Conservation (phyloP, 73 alveolate species). For the Stentor coeruleus region DNA sequence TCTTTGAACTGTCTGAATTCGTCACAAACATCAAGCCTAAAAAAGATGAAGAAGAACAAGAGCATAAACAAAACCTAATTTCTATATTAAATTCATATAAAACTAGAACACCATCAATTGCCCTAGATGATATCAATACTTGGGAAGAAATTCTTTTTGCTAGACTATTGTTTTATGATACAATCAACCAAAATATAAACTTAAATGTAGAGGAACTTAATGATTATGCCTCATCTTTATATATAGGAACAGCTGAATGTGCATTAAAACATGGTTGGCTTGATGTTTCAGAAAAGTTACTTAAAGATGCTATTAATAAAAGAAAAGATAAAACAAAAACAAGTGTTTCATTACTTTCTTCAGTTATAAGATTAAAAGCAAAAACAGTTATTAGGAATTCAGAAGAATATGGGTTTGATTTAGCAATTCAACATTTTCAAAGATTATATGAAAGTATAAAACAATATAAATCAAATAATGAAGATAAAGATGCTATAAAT, state of each 20-base stretch:
- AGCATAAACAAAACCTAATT: constrained; percentile 48
- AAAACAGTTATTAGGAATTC: neutral
- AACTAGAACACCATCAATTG: constrained; percentile 70
- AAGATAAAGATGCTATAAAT: too few species aligned
- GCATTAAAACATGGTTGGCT: constrained; percentile 49
- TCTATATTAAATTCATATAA: constrained; percentile 60
- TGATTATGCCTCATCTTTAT: constrained; percentile 45
- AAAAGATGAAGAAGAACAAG: constrained; percentile 51
- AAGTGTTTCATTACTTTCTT: neutral
- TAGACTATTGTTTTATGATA: constrained; percentile 69
- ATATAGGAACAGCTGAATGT: constrained; percentile 53
- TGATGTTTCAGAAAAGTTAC: constrained; percentile 44
- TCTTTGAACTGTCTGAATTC: constrained; percentile 79
- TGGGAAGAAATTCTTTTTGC: constrained; percentile 84
- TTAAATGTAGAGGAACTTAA: constrained; percentile 21
- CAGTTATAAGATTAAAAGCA: constrained; percentile 33
- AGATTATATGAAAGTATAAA: too few species aligned
- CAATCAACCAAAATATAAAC: neutral
- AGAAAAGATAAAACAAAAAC: constrained; percentile 21
- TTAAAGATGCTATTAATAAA: constrained; percentile 40
- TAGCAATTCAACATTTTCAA: too few species aligned
- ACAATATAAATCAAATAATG: too few species aligned
- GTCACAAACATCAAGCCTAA: constrained; percentile 34
- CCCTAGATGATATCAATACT: constrained; percentile 69
- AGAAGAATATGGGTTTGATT: neutral